Base-by-base conservation (phyloP, 495 filamentous ascomycete species). In the Jackrogersella minutella region DNA sequence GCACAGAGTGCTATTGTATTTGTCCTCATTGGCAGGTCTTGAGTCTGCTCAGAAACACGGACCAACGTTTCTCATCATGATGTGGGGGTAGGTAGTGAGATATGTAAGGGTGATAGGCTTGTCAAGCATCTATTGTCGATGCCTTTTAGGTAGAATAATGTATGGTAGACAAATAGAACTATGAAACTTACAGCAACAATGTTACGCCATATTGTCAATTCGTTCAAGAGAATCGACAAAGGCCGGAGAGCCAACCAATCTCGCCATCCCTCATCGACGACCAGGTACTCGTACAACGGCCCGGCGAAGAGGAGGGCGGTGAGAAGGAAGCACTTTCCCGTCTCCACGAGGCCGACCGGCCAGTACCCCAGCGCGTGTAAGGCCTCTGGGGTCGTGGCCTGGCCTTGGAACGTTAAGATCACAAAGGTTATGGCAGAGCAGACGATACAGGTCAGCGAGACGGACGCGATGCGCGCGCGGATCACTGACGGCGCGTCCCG, bases 1-100 rank as follows among this genome's bases (percentile, higher is more conserved):
- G 91, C 91, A 89, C 86, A 82, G 80, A 78, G 89, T 91, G 78
- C 78, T 82, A 84, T 87, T 84, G 86, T 80, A 68, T 77, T 82
- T 87, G 84, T 94, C 93, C 85, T 94, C 93, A 90, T 76, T 83
- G 83, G 86, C 90, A 91, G 90, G 91, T 95, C 91, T 96, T 96
- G 92, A 92, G 84, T 88, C 93, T 90, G 90, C 91, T 97, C 91
- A 88, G 93, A 85, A 97, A 97, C 93, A 97, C 93, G 93, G 93
- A 97, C 93, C 92, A 96, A 92, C 89, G 76, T 86, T 70, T 86
- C 84, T 95, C 92, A 69, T 72, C 61, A 68, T 69, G 51, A 52
- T n/a, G 36, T 53, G 58, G 28, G 30, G 24, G 33, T 21, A 50
- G 14, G 6, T 16, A 14, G n/a, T n/a, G n/a, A n/a, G n/a, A n/a